phyloP scores from a whole-genome alignment of 441 rosid species.

The Hura crepitans region DNA sequence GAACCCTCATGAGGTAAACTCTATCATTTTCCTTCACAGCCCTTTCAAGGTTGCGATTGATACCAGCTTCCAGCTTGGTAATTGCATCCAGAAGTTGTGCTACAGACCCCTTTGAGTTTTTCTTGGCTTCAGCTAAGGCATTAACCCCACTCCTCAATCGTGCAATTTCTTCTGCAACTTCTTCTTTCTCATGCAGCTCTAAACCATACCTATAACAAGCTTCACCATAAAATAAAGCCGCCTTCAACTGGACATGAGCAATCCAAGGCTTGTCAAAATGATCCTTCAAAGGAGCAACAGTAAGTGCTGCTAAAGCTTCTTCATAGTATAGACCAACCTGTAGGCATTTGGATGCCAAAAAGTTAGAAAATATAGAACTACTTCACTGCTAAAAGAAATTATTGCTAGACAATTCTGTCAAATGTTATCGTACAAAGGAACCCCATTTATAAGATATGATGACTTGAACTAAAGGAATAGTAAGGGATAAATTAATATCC shows the following conservation, averaged over 20 bases:
- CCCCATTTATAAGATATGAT: too few relatives aligned
- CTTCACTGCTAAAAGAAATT: not conserved
- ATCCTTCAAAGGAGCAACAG: constrained; percentile 66
- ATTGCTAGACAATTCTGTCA: not conserved
- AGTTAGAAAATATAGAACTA: constrained; percentile 7
- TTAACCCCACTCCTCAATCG: constrained; percentile 65
- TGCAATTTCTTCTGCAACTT: constrained; percentile 88
- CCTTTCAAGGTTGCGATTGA: constrained; percentile 71
- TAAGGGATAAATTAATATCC: not conserved
- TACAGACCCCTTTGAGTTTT: constrained; percentile 75
- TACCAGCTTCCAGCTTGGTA: constrained; percentile 64
- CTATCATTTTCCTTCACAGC: constrained; percentile 96
- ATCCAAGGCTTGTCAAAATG: constrained; percentile 93
- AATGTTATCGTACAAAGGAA: not conserved
- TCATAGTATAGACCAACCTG: constrained; percentile 89
- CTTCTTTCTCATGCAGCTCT: constrained; percentile 94
- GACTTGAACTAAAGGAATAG: not conserved
- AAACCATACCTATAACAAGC: constrained; percentile 79
- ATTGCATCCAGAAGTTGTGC: constrained; percentile 80
- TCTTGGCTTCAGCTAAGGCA: constrained; percentile 70
- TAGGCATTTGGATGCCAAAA: constrained; percentile 7
- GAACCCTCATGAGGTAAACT: constrained; percentile 96
- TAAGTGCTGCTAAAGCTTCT: constrained; percentile 76
- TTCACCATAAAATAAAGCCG: constrained; percentile 73
- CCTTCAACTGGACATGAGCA: constrained; percentile 85